Base-by-base conservation (phyloP, 805 yeast species). In the Yamadazyma endophytica region DNA sequence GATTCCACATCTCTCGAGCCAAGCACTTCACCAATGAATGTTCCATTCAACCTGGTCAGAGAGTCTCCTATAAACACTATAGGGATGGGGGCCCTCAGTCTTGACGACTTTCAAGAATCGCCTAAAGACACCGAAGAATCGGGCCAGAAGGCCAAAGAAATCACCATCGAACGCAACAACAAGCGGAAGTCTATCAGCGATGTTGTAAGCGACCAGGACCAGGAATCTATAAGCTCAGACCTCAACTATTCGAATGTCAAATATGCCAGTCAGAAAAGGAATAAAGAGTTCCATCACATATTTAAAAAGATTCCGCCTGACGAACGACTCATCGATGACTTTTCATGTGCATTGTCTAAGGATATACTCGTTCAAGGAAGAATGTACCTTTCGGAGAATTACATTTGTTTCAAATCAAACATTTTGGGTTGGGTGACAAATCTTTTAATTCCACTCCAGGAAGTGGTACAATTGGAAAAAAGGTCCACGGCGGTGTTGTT, bases 341-440 rank as follows among this genome's bases (percentile, higher is more conserved):
- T 61, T 45, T 68, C 76, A 13, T 80, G 88, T 58, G 88, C 88
- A 0, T 60, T 73, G 18, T 76, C 79, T 13, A 67, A 72, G 32
- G 88, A 82, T 43, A 77, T 82, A 23, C 54, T 82, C 19, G 64
- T 79, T 12, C 89, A 82, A 40, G 89, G 89, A 12, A 68, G 73
- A 39, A 47, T 82, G 48, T 81, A 75, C 50, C 53, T 82, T 5
- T 67, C 78, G 24, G 75, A 75, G 34, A 60, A 64, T 33, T 69
- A 67, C 44, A 52, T 82, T 12, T 70, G 80, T 43, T 82, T 82
- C 54, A 76, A 77, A 41, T 77, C 86, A 1, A 80, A 78, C 42
- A 70, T 82, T 27, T 60, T 81, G 35, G 87, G 87, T 0, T 71
- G 80, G 68, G 77, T 76, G 1, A 80, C 85, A 2, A 72, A 73